These are phyloP conservation scores for Hapsidospora chrysogenum DNA, from an alignment of 495 filamentous ascomycete species.

Conservation along the genomic window DNA sequence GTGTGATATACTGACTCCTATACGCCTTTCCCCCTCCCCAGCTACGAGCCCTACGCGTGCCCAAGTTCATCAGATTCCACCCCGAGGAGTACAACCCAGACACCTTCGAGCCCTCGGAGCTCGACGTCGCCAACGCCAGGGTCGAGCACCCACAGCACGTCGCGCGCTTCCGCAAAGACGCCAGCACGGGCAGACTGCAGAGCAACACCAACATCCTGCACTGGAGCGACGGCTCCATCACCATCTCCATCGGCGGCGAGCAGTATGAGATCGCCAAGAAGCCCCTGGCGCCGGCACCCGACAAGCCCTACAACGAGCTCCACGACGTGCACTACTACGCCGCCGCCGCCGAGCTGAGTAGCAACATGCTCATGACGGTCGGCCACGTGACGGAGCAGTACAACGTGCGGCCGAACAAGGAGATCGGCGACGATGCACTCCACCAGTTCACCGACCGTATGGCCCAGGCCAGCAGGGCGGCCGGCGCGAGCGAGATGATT, in stretches of 20 bases:
- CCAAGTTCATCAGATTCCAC: constrained; percentile 61
- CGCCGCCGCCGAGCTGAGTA: constrained; percentile 51
- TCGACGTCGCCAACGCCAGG: constrained; percentile 26
- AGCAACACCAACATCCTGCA: constrained; percentile 63
- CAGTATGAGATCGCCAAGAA: constrained; percentile 70
- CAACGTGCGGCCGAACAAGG: constrained; percentile 48
- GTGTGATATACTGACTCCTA: background rate
- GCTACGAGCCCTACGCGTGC: constrained; percentile 66
- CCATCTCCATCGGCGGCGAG: constrained; percentile 52
- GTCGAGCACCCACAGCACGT: constrained; percentile 19
- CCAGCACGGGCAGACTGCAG: constrained; percentile 33
- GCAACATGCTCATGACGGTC: constrained; percentile 53
- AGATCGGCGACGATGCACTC: constrained; percentile 62
- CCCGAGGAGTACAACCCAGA: constrained; percentile 56
- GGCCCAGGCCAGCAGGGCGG: constrained; percentile 35
- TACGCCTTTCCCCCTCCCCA: constrained; percentile 18
- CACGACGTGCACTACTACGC: constrained; percentile 73
- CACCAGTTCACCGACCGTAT: constrained; percentile 55
- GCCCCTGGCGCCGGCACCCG: constrained; percentile 46
- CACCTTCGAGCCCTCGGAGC: constrained; percentile 38
- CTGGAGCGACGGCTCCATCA: constrained; percentile 77
- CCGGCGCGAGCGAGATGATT: constrained; percentile 29
- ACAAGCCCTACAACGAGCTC: constrained; percentile 45
- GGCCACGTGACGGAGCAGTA: constrained; percentile 70
- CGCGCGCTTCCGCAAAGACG: constrained; percentile 22